A percentile compares a stretch with the other conserved stretches of the same genome.
Evolutionary conservation across 2,329 filamentous ascomycete species (phyloP).

Genomic region (Fusarium mexicanum): DNA sequence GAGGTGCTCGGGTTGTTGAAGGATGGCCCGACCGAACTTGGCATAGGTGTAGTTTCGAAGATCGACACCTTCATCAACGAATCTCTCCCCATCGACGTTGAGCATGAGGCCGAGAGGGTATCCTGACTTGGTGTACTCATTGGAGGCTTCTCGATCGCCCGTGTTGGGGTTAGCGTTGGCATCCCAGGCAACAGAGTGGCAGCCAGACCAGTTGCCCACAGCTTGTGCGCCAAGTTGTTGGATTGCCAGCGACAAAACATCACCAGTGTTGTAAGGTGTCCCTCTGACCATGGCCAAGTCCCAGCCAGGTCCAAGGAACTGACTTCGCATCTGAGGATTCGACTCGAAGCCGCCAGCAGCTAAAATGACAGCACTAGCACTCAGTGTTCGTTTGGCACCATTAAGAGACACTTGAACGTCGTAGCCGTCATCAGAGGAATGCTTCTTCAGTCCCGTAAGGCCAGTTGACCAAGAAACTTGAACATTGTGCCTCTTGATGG

Average conservation of each 20-base stretch:
- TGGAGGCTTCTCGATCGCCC: constrained; percentile 9
- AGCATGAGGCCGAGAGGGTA: constrained; percentile 16
- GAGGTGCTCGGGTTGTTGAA: constrained; percentile 14
- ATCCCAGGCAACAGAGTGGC: constrained; percentile 13
- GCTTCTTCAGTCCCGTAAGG: neutral
- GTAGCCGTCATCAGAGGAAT: neutral
- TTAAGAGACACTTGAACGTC: neutral
- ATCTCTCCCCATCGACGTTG: constrained; percentile 1
- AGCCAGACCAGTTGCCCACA: constrained; percentile 8
- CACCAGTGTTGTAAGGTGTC: constrained; percentile 24
- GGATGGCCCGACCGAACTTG: constrained; percentile 13
- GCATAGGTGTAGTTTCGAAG: constrained; percentile 19
- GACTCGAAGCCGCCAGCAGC: constrained; percentile 45
- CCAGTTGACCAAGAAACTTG: constrained; percentile 8
- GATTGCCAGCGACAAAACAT: neutral
- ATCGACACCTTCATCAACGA: constrained; percentile 11
- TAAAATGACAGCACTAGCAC: neutral
- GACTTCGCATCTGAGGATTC: constrained; percentile 64
- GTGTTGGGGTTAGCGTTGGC: constrained; percentile 13
- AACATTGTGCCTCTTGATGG: neutral
- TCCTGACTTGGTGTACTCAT: constrained; percentile 18
- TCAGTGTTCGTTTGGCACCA: neutral
- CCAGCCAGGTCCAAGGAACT: constrained; percentile 56
- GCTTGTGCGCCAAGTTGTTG: neutral
- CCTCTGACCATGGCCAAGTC: constrained; percentile 44